Evolutionary conservation across 1,284 basidiomycete species (phyloP), one percentile per base, ranked within the genome.

Genomic region (Apiotrichum veenhuisii): DNA sequence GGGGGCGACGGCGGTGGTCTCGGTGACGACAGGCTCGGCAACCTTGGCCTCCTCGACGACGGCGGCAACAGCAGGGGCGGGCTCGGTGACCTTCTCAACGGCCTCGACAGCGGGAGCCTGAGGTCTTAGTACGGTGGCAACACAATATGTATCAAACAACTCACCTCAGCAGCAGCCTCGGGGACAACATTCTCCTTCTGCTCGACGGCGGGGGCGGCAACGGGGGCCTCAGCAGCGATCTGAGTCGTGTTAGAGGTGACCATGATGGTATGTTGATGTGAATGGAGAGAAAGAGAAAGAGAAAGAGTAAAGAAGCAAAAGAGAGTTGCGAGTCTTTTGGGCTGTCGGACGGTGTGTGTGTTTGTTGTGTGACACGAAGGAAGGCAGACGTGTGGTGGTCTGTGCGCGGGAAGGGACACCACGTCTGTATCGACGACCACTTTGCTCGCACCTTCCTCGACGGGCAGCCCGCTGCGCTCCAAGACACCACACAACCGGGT

Each of bases 151-250:
- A 3, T 5, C 10, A 20, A 18, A 18, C 25, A 20, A 43, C 50
- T 43, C 25, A 52, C 50, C 42, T 52, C 50, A 26, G n/a, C 27
- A 9, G 12, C 10, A 14, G 42, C 49, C 17, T 50, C 60, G 33
- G 60, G 50, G 50, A 54, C 46, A 46, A 51, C 50, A 37, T 45
- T 45, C 38, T 62, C 53, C 22, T 61, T 55, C 44, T 60, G 58
- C 42, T 65, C 63, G 54, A 62, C 63, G 55, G 54, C 43, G 34
- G 58, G 48, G 43, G 53, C 56, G 54, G 45, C 50, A 44, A 50
- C 55, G 57, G 55, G 50, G 40, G 57, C 44, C 46, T 60, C 49
- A 67, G 87, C 88, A 46, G 87, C 74, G 69, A 90, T 87, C 0
- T 86, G 84, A 70, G 42, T 34, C 34, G 42, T 10, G 48, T 42